Evolutionary conservation across 495 filamentous ascomycete genomes (phyloP).

Genomic region (Trichoderma erinaceum): DNA sequence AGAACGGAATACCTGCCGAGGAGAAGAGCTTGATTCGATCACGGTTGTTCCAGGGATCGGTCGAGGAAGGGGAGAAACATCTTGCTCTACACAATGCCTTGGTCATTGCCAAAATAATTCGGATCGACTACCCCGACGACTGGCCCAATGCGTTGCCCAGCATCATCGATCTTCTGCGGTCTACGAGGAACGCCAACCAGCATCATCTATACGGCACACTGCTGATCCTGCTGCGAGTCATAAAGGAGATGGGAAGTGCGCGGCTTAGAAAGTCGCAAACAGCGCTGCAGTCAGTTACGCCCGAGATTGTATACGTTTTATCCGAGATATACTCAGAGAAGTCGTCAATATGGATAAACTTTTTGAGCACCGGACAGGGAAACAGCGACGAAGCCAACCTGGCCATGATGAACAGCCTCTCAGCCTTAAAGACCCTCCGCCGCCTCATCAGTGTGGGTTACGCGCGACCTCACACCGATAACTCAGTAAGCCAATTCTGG

Average conservation of each 20-base stretch:
- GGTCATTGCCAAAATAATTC: constrained; percentile 76
- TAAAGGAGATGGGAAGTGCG: constrained; percentile 84
- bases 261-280: constrained; percentile 63
- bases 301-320: constrained; percentile 72
- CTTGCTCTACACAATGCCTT: constrained; percentile 83
- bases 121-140: constrained; percentile 80
- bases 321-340: constrained; percentile 70
- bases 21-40: constrained; percentile 71
- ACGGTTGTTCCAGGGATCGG: constrained; percentile 61
- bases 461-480: constrained; percentile 71
- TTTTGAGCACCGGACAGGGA: constrained; percentile 41
- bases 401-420: constrained; percentile 65
- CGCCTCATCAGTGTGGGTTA: constrained; percentile 76
- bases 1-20: constrained; percentile 62
- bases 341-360: constrained; percentile 61
- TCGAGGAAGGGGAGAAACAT: constrained; percentile 63
- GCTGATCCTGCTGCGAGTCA: constrained; percentile 70
- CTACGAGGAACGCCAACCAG: constrained; percentile 38
- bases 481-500: constrained; percentile 74
- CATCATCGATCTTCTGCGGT: constrained; percentile 56
- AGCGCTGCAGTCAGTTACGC: constrained; percentile 66
- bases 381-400: constrained; percentile 55
- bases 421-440: constrained; percentile 71
- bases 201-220: constrained; percentile 62
- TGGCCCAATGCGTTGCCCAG: constrained; percentile 60